Evolutionary conservation across 2,329 filamentous ascomycete species (phyloP).

Genomic region (Xylaria sp.): DNA sequence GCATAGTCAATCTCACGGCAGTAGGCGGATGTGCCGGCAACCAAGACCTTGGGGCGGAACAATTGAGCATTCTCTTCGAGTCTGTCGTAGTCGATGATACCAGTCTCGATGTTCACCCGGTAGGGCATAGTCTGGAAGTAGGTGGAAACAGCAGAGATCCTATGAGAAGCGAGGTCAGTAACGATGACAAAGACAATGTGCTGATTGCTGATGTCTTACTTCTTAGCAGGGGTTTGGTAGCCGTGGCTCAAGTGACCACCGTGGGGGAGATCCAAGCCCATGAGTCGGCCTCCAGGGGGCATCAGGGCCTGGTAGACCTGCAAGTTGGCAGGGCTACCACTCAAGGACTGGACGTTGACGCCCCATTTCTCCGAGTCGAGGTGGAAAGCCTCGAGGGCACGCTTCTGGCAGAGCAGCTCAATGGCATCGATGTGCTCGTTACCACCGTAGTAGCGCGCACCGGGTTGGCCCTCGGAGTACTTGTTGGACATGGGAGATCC

Average conservation of each 20-base stretch:
- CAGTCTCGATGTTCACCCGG: constrained; percentile 85
- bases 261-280: constrained; percentile 95
- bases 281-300: constrained; percentile 91
- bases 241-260: constrained; percentile 95
- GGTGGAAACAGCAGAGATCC: constrained; percentile 94
- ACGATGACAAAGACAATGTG: constrained; percentile 26
- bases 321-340: constrained; percentile 92
- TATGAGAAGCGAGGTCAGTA: constrained; percentile 45
- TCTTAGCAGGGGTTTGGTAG: constrained; percentile 94
- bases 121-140: constrained; percentile 99
- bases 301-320: constrained; percentile 98
- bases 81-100: constrained; percentile 95
- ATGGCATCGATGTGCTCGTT: constrained; percentile 99
- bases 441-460: constrained; percentile 97
- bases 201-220: constrained; percentile 58
- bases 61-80: constrained; percentile 89
- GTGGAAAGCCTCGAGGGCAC: constrained; percentile 90
- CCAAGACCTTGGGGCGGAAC: constrained; percentile 94
- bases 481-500: constrained; percentile 98
- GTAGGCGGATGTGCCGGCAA: constrained; percentile 97
- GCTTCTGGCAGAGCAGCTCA: constrained; percentile 91
- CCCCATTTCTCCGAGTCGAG: constrained; percentile 90
- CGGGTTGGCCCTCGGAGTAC: constrained; percentile 98
- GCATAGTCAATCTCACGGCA: constrained; percentile 97
- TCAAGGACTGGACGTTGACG: constrained; percentile 96